A percentile compares a stretch with the other conserved stretches of the same genome.
phyloP scores from a whole-genome alignment of 495 filamentous ascomycete genomes.

The Neurospora hispaniola region DNA sequence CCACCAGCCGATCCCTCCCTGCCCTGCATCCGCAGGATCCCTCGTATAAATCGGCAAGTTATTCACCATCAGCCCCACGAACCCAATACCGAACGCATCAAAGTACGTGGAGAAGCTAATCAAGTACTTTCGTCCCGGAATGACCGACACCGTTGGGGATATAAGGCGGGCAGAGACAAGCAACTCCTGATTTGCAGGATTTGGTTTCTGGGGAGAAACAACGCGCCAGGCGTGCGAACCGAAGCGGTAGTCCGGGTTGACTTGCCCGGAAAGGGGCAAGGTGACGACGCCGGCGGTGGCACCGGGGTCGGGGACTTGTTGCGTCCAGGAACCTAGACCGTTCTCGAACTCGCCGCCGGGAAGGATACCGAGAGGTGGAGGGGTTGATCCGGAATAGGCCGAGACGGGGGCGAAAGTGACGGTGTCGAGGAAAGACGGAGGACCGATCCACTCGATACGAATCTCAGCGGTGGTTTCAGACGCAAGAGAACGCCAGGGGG shows the following conservation, averaged over 20 bases:
- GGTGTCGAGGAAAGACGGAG: neutral
- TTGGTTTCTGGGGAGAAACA: neutral
- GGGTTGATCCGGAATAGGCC: neutral
- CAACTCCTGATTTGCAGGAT: neutral
- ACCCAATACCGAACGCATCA: neutral
- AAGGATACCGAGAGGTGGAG: neutral
- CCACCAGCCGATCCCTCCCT: neutral
- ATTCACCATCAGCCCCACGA: conserved; percentile 7
- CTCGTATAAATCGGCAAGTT: conserved; percentile 1
- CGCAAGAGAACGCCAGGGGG: neutral
- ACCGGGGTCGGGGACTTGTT: neutral
- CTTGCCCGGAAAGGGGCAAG: neutral
- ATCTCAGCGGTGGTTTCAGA: neutral
- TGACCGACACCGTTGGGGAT: neutral
- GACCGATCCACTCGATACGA: conserved; percentile 1
- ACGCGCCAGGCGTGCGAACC: neutral
- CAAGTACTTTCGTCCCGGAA: neutral
- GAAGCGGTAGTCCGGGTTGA: neutral
- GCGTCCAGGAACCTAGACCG: conserved; percentile 1
- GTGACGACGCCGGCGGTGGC: neutral
- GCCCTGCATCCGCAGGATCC: neutral
- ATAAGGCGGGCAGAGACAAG: conserved; percentile 5
- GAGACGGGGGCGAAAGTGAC: conserved; percentile 3
- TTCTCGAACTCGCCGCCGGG: conserved; percentile 4
- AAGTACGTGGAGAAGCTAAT: conserved; percentile 2